phyloP scores from a whole-genome alignment of 768 basidiomycete genomes.

The Fomitopsis serialis region DNA sequence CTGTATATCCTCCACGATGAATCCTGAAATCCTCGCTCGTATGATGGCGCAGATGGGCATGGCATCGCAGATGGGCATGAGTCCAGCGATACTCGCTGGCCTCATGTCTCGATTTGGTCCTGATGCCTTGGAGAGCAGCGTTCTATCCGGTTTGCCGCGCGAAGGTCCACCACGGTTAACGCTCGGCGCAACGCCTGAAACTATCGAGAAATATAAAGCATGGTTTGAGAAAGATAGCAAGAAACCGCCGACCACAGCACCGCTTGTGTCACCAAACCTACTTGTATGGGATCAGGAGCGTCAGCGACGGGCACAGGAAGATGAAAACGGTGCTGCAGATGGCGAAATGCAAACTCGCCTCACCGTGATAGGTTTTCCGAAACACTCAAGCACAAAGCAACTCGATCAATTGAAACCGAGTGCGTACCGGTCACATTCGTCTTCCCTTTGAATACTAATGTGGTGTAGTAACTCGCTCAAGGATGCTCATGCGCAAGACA shows the following conservation, averaged over 20 bases:
- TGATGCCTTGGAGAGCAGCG: too few relatives aligned
- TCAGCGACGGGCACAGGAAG: not conserved
- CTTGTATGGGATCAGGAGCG: constrained; percentile 6
- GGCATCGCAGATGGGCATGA: too few relatives aligned
- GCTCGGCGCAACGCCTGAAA: constrained; percentile 1
- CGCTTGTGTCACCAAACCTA: constrained; percentile 1
- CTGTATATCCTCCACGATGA: too few relatives aligned
- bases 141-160: too few relatives aligned
- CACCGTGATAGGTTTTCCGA: constrained; percentile 9
- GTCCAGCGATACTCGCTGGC: too few relatives aligned
- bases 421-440: not conserved
- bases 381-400: constrained; percentile 9
- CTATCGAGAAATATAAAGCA: constrained; percentile 6
- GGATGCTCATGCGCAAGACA: constrained; percentile 8
- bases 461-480: constrained; percentile 3
- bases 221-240: constrained; percentile 12
- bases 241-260: constrained; percentile 5
- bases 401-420: constrained; percentile 3
- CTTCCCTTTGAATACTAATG: too few relatives aligned
- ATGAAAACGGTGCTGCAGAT: not conserved
- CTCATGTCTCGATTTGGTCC: too few relatives aligned
- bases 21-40: too few relatives aligned
- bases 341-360: constrained; percentile 1
- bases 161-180: not conserved
- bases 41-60: too few relatives aligned